These are phyloP conservation scores for Pinguiococcus pyrenoidosus DNA, from an alignment of 108 stramenopile genomes.

Conservation along the genomic window DNA sequence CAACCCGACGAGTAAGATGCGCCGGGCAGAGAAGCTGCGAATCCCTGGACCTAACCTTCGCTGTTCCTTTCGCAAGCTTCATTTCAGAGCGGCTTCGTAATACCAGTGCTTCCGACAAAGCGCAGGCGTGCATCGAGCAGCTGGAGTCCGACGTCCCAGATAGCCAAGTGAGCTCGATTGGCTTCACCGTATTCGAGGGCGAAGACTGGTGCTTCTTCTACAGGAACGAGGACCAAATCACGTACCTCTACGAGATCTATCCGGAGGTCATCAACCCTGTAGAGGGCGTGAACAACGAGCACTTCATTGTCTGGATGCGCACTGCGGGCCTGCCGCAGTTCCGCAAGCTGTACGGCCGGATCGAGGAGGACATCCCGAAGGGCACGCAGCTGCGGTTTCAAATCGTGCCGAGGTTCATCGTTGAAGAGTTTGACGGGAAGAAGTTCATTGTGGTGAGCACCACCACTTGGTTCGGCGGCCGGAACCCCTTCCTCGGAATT, in stretches of 20 bases:
- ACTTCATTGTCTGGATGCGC: slow-evolving; percentile 99
- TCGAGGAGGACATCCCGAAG: not conserved
- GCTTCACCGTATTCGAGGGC: no score
- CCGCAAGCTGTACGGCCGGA: slow-evolving; percentile 82
- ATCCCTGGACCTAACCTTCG: not conserved
- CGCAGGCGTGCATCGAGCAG: no score
- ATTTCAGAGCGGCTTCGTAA: no score
- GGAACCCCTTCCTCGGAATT: slow-evolving; percentile 66
- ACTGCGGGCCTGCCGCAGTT: slow-evolving; percentile 73
- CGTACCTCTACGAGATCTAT: slow-evolving; percentile 42
- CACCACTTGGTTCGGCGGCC: slow-evolving; percentile 66
- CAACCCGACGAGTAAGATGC: slow-evolving; percentile 58
- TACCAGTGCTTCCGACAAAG: no score
- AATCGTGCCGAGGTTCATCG: not conserved
- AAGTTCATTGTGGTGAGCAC: slow-evolving; percentile 74
- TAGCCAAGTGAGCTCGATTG: no score
- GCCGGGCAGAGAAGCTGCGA: not conserved
- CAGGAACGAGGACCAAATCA: slow-evolving; percentile 54
- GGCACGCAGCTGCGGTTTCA: slow-evolving; percentile 1
- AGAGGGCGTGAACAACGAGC: slow-evolving; percentile 85
- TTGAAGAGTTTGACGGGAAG: slow-evolving; percentile 45
- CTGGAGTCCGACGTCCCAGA: no score
- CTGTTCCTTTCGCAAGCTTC: not conserved
- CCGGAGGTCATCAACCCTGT: slow-evolving; percentile 34
- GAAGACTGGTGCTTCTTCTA: slow-evolving; percentile 28